Evolutionary conservation across 2,329 filamentous ascomycete genomes (phyloP).

Genomic region (Stachybotrys elegans): DNA sequence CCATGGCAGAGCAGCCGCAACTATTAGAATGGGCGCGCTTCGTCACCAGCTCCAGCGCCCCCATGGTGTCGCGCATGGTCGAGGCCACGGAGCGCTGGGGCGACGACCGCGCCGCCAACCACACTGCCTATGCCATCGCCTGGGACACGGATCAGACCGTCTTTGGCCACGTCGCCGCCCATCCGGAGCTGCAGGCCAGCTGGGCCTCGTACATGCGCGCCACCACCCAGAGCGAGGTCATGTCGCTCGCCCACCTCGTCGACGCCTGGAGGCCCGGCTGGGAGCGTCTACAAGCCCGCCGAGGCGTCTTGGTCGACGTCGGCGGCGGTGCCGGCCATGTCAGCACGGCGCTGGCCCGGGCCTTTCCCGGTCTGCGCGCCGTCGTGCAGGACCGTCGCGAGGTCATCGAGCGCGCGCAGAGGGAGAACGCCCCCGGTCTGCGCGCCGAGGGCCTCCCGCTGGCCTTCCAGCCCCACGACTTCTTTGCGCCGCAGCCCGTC

Average conservation of each 20-base stretch:
- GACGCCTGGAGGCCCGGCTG: no score
- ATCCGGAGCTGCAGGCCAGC: slow-evolving; percentile 13
- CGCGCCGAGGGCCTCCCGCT: no score
- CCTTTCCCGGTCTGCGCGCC: slow-evolving; percentile 26
- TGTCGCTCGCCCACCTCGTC: slow-evolving; percentile 21
- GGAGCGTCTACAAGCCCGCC: no score
- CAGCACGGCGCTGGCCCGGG: slow-evolving; percentile 14
- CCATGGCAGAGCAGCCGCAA: slow-evolving; percentile 17
- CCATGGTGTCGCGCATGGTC: slow-evolving; percentile 14
- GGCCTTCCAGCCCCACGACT: no score
- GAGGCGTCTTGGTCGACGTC: slow-evolving; percentile 2
- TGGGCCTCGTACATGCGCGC: slow-evolving; percentile 28
- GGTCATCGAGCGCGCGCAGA: background rate
- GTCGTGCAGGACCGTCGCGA: slow-evolving; percentile 27
- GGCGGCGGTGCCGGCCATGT: slow-evolving; percentile 9
- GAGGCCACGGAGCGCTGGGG: slow-evolving; percentile 21
- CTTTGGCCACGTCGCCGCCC: slow-evolving; percentile 24
- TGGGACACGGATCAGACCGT: slow-evolving; percentile 18
- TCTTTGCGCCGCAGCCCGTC: no score
- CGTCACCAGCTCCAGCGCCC: slow-evolving; percentile 19
- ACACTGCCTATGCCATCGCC: slow-evolving; percentile 25
- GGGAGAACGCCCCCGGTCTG: no score
- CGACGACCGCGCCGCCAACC: slow-evolving; percentile 13
- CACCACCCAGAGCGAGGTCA: slow-evolving; percentile 22
- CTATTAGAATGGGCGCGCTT: slow-evolving; percentile 25